Evolutionary conservation across 768 basidiomycete species (phyloP).

Genomic region (Trichaptum fuscoviolaceum): DNA sequence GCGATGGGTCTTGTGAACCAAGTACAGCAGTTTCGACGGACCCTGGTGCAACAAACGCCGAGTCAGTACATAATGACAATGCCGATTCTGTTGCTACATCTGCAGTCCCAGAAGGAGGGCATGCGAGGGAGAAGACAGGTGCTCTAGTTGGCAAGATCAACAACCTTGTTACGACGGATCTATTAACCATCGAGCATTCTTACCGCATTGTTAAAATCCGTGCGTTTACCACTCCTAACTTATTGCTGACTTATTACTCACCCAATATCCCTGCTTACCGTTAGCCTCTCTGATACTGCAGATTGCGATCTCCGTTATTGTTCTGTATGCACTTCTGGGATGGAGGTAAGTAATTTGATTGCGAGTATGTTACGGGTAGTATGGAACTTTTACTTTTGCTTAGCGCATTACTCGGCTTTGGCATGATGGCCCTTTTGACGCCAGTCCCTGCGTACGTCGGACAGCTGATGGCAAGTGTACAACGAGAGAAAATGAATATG

Average conservation of each 20-base stretch:
- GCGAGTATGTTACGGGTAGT: neutral
- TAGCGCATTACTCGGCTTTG: conserved; percentile 38
- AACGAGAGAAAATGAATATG: conserved; percentile 36
- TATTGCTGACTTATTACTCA: neutral
- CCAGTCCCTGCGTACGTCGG: conserved; percentile 39
- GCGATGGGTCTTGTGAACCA: neutral
- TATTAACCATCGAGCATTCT: conserved; percentile 14
- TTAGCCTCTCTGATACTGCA: conserved; percentile 22
- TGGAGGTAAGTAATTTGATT: conserved; percentile 34
- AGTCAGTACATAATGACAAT: neutral
- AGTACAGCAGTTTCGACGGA: neutral
- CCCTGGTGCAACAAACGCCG: neutral
- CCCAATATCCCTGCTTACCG: neutral
- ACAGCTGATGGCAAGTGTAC: conserved; percentile 28
- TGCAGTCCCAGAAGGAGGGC: neutral
- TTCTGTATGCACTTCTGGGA: conserved; percentile 41
- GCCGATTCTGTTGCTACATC: neutral
- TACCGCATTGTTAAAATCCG: neutral
- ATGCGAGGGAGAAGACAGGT: conserved; percentile 13
- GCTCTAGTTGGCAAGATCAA: conserved; percentile 61
- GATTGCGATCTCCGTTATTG: conserved; percentile 31
- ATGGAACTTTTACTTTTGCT: conserved; percentile 4
- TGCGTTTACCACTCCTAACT: neutral
- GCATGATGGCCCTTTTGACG: conserved; percentile 32
- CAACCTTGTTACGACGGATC: conserved; percentile 68